These are phyloP conservation scores for Daldinia childiae DNA, from an alignment of 495 filamentous ascomycete species.

Conservation along the genomic window DNA sequence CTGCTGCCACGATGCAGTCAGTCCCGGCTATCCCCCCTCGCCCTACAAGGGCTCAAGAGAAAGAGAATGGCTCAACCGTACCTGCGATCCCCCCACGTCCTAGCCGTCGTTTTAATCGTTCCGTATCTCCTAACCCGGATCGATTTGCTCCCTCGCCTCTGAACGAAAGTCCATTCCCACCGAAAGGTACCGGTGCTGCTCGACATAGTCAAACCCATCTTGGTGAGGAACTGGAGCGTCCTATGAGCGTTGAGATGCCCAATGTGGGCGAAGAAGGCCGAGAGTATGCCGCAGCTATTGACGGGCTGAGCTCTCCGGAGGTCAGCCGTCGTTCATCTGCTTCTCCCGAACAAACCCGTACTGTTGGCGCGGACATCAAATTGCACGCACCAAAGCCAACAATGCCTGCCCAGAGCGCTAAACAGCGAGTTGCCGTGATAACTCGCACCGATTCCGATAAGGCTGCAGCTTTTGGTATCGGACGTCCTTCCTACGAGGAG, in stretches of 20 bases:
- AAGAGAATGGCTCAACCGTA: constrained; percentile 43
- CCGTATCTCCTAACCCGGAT: constrained; percentile 77
- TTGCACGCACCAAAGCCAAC: constrained; percentile 93
- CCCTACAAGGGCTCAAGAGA: constrained; percentile 61
- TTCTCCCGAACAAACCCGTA: constrained; percentile 74
- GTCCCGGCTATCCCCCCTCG: constrained; percentile 71
- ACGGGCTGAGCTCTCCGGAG: constrained; percentile 53
- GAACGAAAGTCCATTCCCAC: constrained; percentile 65
- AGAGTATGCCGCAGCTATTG: constrained; percentile 77
- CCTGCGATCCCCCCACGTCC: constrained; percentile 79
- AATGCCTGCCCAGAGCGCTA: constrained; percentile 77
- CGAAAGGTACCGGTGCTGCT: constrained; percentile 44
- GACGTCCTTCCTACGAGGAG: constrained; percentile 65
- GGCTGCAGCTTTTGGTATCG: constrained; percentile 83
- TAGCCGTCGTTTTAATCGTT: constrained; percentile 74
- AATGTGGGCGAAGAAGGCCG: constrained; percentile 88
- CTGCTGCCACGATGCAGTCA: constrained; percentile 63
- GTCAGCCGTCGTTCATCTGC: constrained; percentile 47
- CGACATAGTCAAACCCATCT: constrained; percentile 56
- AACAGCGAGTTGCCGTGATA: constrained; percentile 79
- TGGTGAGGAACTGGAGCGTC: constrained; percentile 64
- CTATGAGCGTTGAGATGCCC: constrained; percentile 82
- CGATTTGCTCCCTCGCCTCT: constrained; percentile 87
- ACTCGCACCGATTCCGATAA: constrained; percentile 89
- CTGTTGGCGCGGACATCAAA: constrained; percentile 80